Conservation (phyloP, 768 basidiomycete genomes). For the Pisolithus albus region DNA sequence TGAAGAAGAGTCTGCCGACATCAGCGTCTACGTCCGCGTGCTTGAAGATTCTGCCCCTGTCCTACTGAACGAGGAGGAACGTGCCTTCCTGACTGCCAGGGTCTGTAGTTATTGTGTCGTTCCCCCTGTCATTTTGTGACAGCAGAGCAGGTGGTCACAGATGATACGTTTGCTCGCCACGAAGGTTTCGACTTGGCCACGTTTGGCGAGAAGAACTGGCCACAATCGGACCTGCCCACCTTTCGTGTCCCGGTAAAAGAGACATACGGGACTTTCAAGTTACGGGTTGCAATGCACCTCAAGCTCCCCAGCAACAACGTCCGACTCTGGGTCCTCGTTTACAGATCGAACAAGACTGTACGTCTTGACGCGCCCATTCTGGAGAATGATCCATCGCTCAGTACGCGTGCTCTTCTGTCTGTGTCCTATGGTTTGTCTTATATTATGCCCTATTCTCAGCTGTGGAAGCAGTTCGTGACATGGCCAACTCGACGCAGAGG, state of each 20-base stretch:
- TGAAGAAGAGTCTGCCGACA: slow-evolving; percentile 90
- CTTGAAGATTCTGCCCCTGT: slow-evolving; percentile 98
- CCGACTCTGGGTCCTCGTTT: slow-evolving; percentile 96
- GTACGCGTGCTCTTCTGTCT: slow-evolving; percentile 40
- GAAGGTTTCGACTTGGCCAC: slow-evolving; percentile 97
- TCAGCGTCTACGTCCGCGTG: slow-evolving; percentile 94
- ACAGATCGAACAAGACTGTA: slow-evolving; percentile 98
- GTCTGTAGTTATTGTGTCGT: slow-evolving; percentile 28
- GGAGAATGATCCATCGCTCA: slow-evolving; percentile 87
- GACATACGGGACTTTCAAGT: slow-evolving; percentile 88
- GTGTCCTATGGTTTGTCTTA: not conserved
- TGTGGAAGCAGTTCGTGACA: slow-evolving; percentile 93
- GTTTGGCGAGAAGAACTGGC: slow-evolving; percentile 98
- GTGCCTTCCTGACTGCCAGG: slow-evolving; percentile 95
- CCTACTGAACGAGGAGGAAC: slow-evolving; percentile 98
- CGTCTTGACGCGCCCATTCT: slow-evolving; percentile 94
- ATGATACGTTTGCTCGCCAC: slow-evolving; percentile 88
- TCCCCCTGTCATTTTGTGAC: not conserved
- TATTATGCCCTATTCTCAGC: slow-evolving; percentile 40
- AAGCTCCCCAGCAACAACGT: slow-evolving; percentile 81
- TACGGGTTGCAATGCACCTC: slow-evolving; percentile 83
- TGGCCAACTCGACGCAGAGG: slow-evolving; percentile 66
- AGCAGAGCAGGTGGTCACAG: slow-evolving; percentile 73
- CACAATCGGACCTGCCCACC: slow-evolving; percentile 90
- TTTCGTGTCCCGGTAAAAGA: slow-evolving; percentile 96